Evolutionary conservation across 805 yeast species (phyloP).

Genomic region (Wickerhamiella australiensis): DNA sequence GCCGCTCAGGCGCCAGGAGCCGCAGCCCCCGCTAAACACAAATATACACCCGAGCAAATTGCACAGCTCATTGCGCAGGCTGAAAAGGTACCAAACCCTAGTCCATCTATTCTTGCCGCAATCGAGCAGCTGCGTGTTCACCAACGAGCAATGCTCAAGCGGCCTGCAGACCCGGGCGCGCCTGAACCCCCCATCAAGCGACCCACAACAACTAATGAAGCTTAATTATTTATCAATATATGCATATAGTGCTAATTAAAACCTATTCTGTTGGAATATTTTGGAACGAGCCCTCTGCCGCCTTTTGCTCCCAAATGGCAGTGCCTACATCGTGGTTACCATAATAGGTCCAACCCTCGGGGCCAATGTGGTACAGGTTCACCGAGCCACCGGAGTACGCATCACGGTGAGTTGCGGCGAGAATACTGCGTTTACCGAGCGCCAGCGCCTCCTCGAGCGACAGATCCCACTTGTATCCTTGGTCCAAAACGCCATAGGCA

Average conservation of each 20-base stretch:
- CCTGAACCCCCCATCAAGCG: conserved; percentile 4
- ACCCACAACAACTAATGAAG: conserved; percentile 9
- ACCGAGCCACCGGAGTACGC: conserved; percentile 96
- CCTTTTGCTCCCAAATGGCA: conserved; percentile 84
- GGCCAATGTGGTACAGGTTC: conserved; percentile 85
- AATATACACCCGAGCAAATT: conserved; percentile 25
- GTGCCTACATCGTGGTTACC: conserved; percentile 91
- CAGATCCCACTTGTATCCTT: conserved; percentile 85
- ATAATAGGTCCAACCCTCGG: conserved; percentile 88
- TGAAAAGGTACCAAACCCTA: conserved; percentile 28
- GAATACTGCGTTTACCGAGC: conserved; percentile 86
- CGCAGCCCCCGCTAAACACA: conserved; percentile 16
- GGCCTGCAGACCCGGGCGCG: conserved; percentile 10
- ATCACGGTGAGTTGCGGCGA: conserved; percentile 98
- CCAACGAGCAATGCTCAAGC: conserved; percentile 22
- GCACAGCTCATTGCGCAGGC: conserved; percentile 29
- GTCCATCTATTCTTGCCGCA: conserved; percentile 27
- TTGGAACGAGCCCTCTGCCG: conserved; percentile 76
- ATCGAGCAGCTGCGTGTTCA: conserved; percentile 28
- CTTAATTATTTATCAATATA: background rate
- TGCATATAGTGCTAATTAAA: conserved; percentile 1
- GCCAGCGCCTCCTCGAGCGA: conserved; percentile 86
- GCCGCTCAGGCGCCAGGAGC: conserved; percentile 12
- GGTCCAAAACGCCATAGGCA: conserved; percentile 95
- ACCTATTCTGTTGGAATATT: conserved; percentile 36